Conservation (phyloP, 1,139 yeast species). For the Lodderomyces oxycetoniae region DNA sequence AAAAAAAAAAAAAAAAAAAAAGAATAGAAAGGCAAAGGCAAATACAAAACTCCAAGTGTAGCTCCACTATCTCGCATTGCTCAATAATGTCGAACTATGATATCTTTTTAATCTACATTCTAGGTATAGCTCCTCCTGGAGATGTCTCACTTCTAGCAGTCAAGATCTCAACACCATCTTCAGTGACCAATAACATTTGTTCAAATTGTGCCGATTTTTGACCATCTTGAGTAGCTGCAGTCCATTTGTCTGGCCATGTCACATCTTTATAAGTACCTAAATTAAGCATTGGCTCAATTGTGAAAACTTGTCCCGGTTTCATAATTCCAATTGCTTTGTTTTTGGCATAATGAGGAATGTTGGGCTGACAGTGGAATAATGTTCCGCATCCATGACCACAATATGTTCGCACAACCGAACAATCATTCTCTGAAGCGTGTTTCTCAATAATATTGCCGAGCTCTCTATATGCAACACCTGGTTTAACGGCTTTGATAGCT, state of each 20-base stretch:
- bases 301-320: conserved; percentile 94
- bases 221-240: conserved; percentile 87
- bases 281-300: conserved; percentile 97
- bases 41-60: too few relatives aligned
- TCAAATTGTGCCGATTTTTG: conserved; percentile 90
- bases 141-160: conserved; percentile 73
- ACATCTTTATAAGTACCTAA: conserved; percentile 79
- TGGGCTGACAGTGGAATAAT: conserved; percentile 90
- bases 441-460: conserved; percentile 86
- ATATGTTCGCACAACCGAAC: conserved; percentile 85
- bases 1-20: background rate
- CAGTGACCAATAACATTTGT: conserved; percentile 89
- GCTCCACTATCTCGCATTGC: too few relatives aligned
- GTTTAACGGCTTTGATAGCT: conserved; percentile 83
- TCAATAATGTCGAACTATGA: too few relatives aligned
- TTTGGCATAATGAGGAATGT: conserved; percentile 88
- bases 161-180: conserved; percentile 86
- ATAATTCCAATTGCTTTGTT: conserved; percentile 93
- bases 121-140: conserved; percentile 82
- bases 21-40: background rate
- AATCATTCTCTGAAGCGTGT: conserved; percentile 73
- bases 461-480: conserved; percentile 85
- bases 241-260: conserved; percentile 99
- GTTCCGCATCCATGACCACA: conserved; percentile 93
- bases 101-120: conserved; percentile 30